Evolutionary conservation across 2,329 filamentous ascomycete species (phyloP).

Genomic region (Claviceps fusiformis): DNA sequence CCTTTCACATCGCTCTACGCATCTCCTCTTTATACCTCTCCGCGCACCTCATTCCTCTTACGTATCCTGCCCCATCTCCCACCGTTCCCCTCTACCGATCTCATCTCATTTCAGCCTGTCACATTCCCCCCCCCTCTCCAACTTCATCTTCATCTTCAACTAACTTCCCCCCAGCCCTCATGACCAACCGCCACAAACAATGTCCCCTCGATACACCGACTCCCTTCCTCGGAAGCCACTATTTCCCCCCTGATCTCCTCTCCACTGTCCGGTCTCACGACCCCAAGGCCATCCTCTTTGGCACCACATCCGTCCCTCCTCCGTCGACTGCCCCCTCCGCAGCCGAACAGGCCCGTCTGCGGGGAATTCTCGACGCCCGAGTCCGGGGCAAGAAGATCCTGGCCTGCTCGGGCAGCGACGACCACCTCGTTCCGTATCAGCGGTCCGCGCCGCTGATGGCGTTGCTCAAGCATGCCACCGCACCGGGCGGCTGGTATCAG

Average conservation of each 20-base stretch:
- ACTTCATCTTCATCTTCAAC: too few relatives aligned
- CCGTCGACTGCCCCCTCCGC: constrained; percentile 16
- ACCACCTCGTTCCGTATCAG: constrained; percentile 59
- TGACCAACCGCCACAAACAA: constrained; percentile 63
- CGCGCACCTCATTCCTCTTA: too few relatives aligned
- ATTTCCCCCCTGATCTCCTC: constrained; percentile 62
- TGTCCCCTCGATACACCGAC: constrained; percentile 37
- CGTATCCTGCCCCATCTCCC: too few relatives aligned
- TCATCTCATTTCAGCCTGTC: too few relatives aligned
- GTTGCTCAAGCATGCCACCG: constrained; percentile 42
- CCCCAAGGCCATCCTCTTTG: constrained; percentile 61
- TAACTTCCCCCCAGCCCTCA: constrained; percentile 33
- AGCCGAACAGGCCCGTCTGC: constrained; percentile 29
- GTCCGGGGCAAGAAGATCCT: constrained; percentile 51
- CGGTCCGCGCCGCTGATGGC: constrained; percentile 46
- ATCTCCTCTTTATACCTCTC: too few relatives aligned
- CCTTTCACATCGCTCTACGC: too few relatives aligned
- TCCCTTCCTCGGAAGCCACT: constrained; percentile 59
- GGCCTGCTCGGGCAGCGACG: constrained; percentile 49
- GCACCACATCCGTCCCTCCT: constrained; percentile 23
- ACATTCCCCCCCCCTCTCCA: too few relatives aligned
- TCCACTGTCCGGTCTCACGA: constrained; percentile 52
- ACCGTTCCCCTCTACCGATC: too few relatives aligned
- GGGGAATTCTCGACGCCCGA: constrained; percentile 30
- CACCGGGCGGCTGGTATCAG: constrained; percentile 32